A percentile compares a stretch with the other conserved stretches of the same genome.
These are phyloP conservation scores for Logfia minima DNA, from an alignment of 129 eudicot genomes.

Conservation along the genomic window DNA sequence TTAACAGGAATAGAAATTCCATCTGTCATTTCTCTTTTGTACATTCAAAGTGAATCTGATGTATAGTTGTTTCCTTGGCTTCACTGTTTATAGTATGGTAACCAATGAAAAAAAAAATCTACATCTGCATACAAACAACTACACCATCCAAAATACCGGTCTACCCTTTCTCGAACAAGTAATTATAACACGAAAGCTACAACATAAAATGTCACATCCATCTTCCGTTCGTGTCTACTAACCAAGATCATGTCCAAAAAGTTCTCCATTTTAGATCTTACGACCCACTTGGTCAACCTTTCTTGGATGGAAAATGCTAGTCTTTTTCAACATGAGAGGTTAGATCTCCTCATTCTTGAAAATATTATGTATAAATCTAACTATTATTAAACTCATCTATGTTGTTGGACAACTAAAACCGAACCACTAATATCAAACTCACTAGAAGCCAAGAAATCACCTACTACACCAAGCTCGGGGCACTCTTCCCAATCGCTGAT, in stretches of 20 bases:
- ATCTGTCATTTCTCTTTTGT: not conserved
- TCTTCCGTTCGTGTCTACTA: not conserved
- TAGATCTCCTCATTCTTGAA: constrained; percentile 4
- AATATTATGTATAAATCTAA: constrained; percentile 18
- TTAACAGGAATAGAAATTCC: not conserved
- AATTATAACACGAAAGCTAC: not conserved
- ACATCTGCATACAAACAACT: constrained; percentile 22
- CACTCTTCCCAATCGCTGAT: constrained; percentile 99
- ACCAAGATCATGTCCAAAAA: not conserved
- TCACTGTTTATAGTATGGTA: not conserved
- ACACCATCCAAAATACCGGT: not conserved
- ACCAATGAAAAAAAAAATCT: not conserved
- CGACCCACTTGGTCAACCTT: not conserved
- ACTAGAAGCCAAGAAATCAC: constrained; percentile 88
- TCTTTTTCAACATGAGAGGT: constrained; percentile 21
- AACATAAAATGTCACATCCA: not conserved
- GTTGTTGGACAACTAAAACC: constrained; percentile 76
- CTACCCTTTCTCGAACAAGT: constrained; percentile 14
- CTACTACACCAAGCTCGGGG: constrained; percentile 90
- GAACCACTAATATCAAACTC: constrained; percentile 78
- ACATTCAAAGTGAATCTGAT: not conserved
- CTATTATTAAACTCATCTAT: constrained; percentile 39
- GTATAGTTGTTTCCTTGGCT: not conserved
- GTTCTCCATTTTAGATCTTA: not conserved
- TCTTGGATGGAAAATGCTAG: not conserved